Evolutionary conservation across 2,329 filamentous ascomycete genomes (phyloP).

Genomic region (Epichloe typhina): DNA sequence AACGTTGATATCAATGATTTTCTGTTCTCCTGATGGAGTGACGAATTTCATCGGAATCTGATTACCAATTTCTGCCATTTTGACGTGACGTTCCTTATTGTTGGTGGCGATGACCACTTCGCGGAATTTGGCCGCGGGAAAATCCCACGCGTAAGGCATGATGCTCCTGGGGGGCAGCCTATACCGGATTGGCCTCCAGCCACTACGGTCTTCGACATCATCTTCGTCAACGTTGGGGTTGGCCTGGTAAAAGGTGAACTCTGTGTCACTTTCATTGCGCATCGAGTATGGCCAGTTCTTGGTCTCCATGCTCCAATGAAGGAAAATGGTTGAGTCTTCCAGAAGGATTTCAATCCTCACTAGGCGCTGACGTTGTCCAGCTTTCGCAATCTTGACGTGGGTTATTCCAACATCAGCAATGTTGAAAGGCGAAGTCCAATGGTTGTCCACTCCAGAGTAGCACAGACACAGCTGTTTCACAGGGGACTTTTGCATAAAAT

Average conservation of each 20-base stretch:
- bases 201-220: constrained; percentile 67
- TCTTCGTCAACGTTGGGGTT: constrained; percentile 90
- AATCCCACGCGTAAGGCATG: constrained; percentile 99
- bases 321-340: constrained; percentile 86
- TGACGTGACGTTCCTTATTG: constrained; percentile 66
- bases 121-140: constrained; percentile 91
- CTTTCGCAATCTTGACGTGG: constrained; percentile 86
- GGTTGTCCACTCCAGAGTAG: constrained; percentile 87
- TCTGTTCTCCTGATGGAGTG: constrained; percentile 52
- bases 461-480: constrained; percentile 87
- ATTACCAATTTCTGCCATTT: constrained; percentile 91
- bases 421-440: constrained; percentile 96
- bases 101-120: constrained; percentile 60
- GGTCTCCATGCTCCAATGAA: constrained; percentile 79
- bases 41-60: constrained; percentile 86
- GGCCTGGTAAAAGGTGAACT: constrained; percentile 93
- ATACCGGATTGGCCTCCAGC: constrained; percentile 88
- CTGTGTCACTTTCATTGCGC: constrained; percentile 93
- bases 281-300: constrained; percentile 98
- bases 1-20: constrained; percentile 94
- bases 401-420: constrained; percentile 89
- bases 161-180: constrained; percentile 89
- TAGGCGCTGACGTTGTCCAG: constrained; percentile 76
- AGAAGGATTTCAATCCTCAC: constrained; percentile 81
- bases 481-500: constrained; percentile 73